Base-by-base conservation (phyloP, 495 filamentous ascomycete species). In the Paragyromitra xinjiangensis region DNA sequence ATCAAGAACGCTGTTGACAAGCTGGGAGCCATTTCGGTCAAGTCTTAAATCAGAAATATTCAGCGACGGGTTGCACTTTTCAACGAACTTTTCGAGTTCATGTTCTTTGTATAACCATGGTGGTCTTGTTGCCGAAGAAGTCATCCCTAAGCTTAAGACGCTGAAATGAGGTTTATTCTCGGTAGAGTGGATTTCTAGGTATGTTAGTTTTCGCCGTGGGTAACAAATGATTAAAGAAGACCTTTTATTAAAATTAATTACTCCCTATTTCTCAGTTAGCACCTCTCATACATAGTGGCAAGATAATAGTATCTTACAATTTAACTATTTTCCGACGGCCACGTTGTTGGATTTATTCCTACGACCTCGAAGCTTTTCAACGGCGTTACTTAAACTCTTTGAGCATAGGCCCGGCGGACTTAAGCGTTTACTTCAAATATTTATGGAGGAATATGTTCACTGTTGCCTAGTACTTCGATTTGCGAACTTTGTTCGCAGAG, bases 1-100 rank as follows among this genome's bases (percentile, higher is more conserved):
- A 5, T 63, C 44, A 48, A 80, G 78, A 22, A 80, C 29, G 11
- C 55, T 19, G 12, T 80, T 37, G 59, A 80, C 78, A 11, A 80
- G 77, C 1, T 51, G 12, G 42, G 78, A 80, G 37, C 40, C 39
- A 64, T 80, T 80, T 67, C 78, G 77, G 24, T 40, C 51, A 29
- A 26, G 59, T 3, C 71, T 53, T 1, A 80, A 59, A 8, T 61
- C 11, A 1, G 68, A 71, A 22, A 79, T 51, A 12, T 65, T 56
- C 12, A 79, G 26, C 0, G 61, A 53, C 1, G 40, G 68, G 24
- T 78, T 67, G 9, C 67, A 61, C 12, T 44, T 22, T 44, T 78
- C 75, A 64, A 79, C 42, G 19, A 78, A 61, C 14, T 12, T 24
- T 42, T 79, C 77, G 24, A 79, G 61, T 16, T 65, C 39, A 9